Evolutionary conservation across 148 eudicot species (phyloP).

Genomic region (Polygonum maritimum): DNA sequence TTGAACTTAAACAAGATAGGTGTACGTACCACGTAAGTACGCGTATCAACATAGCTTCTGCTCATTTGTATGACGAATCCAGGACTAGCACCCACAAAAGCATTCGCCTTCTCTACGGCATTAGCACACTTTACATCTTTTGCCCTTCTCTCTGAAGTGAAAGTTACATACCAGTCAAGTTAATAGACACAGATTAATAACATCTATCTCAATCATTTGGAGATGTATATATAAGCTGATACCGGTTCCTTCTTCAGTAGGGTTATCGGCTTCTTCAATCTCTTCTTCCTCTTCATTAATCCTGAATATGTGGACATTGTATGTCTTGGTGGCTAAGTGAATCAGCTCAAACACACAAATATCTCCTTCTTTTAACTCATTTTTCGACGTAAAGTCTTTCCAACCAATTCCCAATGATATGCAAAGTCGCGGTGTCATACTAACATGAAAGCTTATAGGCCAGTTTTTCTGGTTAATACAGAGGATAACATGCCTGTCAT

Average conservation of each 20-base stretch:
- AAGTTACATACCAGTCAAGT: too few relatives aligned
- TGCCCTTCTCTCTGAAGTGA: too few relatives aligned
- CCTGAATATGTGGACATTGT: not conserved
- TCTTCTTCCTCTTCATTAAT: too few relatives aligned
- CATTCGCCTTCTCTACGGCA: not conserved
- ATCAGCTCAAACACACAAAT: not conserved
- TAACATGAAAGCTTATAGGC: not conserved
- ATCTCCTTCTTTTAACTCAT: not conserved
- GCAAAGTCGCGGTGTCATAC: not conserved
- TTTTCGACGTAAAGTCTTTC: not conserved
- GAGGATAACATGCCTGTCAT: not conserved
- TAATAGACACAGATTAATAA: too few relatives aligned
- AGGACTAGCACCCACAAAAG: not conserved
- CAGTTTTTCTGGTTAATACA: not conserved
- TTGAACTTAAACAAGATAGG: not conserved
- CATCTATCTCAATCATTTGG: too few relatives aligned
- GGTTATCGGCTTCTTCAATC: too few relatives aligned
- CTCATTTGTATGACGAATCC: too few relatives aligned
- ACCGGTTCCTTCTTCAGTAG: too few relatives aligned
- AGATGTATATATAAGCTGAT: too few relatives aligned
- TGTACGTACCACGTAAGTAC: not conserved
- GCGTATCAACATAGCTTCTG: not conserved
- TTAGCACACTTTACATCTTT: too few relatives aligned
- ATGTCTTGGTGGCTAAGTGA: not conserved
- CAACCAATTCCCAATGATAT: not conserved